Percentiles rank a stretch among this genome's conserved stretches.
Evolutionary conservation across 2,329 filamentous ascomycete species (phyloP).

Genomic region (Teratosphaeria pseudoeucalypti): DNA sequence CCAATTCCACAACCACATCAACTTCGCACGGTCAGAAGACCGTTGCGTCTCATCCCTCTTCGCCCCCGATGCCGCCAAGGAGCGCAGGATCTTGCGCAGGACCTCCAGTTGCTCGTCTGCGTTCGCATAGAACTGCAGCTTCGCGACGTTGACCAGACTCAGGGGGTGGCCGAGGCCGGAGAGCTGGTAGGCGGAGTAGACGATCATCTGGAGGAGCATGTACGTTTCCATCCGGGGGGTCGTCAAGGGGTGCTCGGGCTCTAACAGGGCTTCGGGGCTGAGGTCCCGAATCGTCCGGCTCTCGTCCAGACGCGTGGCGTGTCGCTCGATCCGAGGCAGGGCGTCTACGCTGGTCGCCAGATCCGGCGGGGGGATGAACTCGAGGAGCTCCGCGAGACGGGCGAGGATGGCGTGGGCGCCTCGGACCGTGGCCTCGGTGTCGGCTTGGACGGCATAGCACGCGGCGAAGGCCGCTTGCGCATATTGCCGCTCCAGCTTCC

Average conservation of each 20-base stretch:
- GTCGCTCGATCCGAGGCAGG: conserved; percentile 33
- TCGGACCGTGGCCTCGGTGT: conserved; percentile 47
- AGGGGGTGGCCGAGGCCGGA: conserved; percentile 30
- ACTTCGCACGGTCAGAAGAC: conserved; percentile 49
- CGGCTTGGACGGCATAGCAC: conserved; percentile 55
- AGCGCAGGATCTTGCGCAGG: conserved; percentile 49
- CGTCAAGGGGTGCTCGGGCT: conserved; percentile 55
- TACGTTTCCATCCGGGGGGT: conserved; percentile 46
- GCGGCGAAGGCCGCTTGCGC: conserved; percentile 57
- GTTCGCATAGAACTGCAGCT: conserved; percentile 54
- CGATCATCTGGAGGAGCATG: conserved; percentile 51
- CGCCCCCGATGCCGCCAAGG: conserved; percentile 34
- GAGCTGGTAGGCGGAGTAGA: conserved; percentile 40
- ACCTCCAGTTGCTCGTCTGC: conserved; percentile 54
- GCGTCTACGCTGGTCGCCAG: conserved; percentile 32
- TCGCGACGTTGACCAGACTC: conserved; percentile 37
- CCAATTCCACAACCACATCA: conserved; percentile 68
- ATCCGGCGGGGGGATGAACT: conserved; percentile 47
- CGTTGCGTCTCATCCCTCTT: conserved; percentile 51
- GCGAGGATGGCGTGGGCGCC: conserved; percentile 51
- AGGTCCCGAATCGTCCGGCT: conserved; percentile 22
- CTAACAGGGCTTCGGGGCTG: conserved; percentile 40
- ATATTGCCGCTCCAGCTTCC: conserved; percentile 53
- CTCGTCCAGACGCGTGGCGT: conserved; percentile 25
- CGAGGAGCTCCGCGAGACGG: conserved; percentile 50